Evolutionary conservation across 2,329 filamentous ascomycete species (phyloP).

Genomic region (Bretziella fagacearum): DNA sequence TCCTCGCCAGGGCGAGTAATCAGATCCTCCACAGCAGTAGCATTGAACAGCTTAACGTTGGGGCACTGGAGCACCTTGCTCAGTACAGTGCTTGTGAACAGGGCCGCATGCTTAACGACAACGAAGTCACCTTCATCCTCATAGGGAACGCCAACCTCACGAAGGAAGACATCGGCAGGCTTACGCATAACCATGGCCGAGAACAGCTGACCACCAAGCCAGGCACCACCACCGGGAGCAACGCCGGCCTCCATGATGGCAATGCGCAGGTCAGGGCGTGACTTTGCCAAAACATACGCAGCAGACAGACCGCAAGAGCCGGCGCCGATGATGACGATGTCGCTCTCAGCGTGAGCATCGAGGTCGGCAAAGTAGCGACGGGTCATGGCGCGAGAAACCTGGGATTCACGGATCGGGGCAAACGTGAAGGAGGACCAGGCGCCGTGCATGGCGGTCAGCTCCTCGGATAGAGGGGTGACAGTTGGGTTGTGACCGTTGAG

Average conservation of each 20-base stretch:
- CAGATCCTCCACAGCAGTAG: slow-evolving; percentile 78
- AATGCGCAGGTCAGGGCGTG: slow-evolving; percentile 79
- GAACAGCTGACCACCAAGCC: slow-evolving; percentile 90
- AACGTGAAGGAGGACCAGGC: slow-evolving; percentile 76
- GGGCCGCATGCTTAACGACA: slow-evolving; percentile 82
- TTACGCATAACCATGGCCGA: slow-evolving; percentile 91
- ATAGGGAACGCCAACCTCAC: slow-evolving; percentile 65
- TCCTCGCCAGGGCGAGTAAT: slow-evolving; percentile 54
- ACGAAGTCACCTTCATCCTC: slow-evolving; percentile 82
- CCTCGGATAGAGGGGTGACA: slow-evolving; percentile 19
- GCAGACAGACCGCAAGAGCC: slow-evolving; percentile 75
- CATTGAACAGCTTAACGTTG: slow-evolving; percentile 94
- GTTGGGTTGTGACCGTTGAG: slow-evolving; percentile 19
- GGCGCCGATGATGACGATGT: slow-evolving; percentile 84
- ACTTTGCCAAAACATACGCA: slow-evolving; percentile 68
- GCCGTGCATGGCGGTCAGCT: slow-evolving; percentile 41
- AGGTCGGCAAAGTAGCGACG: slow-evolving; percentile 83
- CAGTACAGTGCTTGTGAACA: slow-evolving; percentile 79
- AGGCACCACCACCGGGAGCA: slow-evolving; percentile 73
- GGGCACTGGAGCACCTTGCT: slow-evolving; percentile 69
- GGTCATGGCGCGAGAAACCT: slow-evolving; percentile 87
- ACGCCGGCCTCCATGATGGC: slow-evolving; percentile 81
- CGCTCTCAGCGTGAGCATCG: slow-evolving; percentile 76
- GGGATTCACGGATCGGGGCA: slow-evolving; percentile 73
- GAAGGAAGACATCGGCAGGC: slow-evolving; percentile 70